phyloP scores from a whole-genome alignment of 208 protist genomes.

The Blastocrithidia nonstop region DNA sequence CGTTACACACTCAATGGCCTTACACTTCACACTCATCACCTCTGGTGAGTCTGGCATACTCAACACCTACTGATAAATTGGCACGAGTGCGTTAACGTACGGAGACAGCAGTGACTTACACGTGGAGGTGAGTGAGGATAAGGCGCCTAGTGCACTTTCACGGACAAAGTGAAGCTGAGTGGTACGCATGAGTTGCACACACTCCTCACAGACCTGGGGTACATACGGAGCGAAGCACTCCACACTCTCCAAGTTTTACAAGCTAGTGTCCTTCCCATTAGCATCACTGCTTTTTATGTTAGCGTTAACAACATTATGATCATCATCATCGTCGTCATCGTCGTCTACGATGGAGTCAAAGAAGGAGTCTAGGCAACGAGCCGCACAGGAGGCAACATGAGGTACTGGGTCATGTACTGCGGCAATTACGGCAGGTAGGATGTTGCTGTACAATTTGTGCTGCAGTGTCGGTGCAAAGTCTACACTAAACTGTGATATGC shows the following conservation, averaged over 20 bases:
- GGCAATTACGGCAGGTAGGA: constrained; percentile 35
- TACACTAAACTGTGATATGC: constrained; percentile 47
- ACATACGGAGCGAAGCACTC: constrained; percentile 41
- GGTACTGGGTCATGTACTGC: constrained; percentile 49
- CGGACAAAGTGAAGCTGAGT: constrained; percentile 44
- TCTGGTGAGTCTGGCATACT: constrained; percentile 41
- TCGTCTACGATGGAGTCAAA: constrained; percentile 39
- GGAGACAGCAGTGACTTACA: constrained; percentile 33
- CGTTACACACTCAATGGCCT: constrained; percentile 76
- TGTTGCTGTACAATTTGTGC: constrained; percentile 19
- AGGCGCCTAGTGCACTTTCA: constrained; percentile 38
- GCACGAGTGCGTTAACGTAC: constrained; percentile 45
- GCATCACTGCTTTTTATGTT: background rate
- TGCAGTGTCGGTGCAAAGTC: constrained; percentile 53
- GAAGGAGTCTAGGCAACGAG: constrained; percentile 50
- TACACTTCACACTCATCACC: constrained; percentile 54
- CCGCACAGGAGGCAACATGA: constrained; percentile 46
- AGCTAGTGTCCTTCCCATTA: background rate
- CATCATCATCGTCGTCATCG: constrained; percentile 37
- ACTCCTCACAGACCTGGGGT: constrained; percentile 34
- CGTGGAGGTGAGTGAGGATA: constrained; percentile 55
- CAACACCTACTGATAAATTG: constrained; percentile 59
- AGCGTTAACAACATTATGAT: constrained; percentile 7
- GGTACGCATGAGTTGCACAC: constrained; percentile 25
- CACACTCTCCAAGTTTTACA: constrained; percentile 22